A percentile compares a stretch with the other conserved stretches of the same genome.
These are phyloP conservation scores for Fusarium drepaniforme DNA, from an alignment of 2,329 filamentous ascomycete species.

Conservation along the genomic window DNA sequence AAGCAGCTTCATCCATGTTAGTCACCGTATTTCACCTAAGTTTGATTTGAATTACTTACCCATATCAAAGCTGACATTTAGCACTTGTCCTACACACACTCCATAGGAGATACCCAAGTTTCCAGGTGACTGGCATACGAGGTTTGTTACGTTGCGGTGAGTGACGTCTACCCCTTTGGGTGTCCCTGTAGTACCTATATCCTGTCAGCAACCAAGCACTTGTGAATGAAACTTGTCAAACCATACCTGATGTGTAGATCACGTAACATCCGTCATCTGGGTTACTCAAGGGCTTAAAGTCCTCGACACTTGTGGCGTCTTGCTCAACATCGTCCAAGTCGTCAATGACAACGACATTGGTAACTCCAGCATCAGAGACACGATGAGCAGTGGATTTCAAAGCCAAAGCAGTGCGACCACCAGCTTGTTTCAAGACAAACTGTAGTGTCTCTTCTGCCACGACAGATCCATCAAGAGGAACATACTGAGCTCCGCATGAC, in stretches of 20 bases:
- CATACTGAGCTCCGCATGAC: conserved; percentile 68
- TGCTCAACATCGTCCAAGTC: conserved; percentile 16
- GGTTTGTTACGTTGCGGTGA: conserved; percentile 67
- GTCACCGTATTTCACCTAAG: background rate
- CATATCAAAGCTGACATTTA: conserved; percentile 73
- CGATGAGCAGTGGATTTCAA: conserved; percentile 52
- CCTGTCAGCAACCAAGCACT: background rate
- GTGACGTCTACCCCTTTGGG: conserved; percentile 71
- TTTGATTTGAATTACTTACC: conserved; percentile 54
- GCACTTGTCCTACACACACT: conserved; percentile 64
- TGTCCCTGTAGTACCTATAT: conserved; percentile 63
- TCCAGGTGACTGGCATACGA: conserved; percentile 62
- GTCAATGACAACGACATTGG: conserved; percentile 47
- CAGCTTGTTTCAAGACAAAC: conserved; percentile 62
- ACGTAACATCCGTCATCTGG: conserved; percentile 57
- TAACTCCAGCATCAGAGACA: conserved; percentile 28
- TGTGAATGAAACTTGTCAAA: background rate
- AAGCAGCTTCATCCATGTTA: conserved; percentile 58
- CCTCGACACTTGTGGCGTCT: background rate
- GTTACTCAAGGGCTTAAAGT: background rate
- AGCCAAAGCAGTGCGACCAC: conserved; percentile 58
- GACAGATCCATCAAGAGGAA: conserved; percentile 69
- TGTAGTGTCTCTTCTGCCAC: conserved; percentile 61
- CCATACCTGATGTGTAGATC: conserved; percentile 67
- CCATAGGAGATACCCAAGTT: conserved; percentile 63